Evolutionary conservation across 1,139 yeast species (phyloP).

Genomic region (Pichia sp.): DNA sequence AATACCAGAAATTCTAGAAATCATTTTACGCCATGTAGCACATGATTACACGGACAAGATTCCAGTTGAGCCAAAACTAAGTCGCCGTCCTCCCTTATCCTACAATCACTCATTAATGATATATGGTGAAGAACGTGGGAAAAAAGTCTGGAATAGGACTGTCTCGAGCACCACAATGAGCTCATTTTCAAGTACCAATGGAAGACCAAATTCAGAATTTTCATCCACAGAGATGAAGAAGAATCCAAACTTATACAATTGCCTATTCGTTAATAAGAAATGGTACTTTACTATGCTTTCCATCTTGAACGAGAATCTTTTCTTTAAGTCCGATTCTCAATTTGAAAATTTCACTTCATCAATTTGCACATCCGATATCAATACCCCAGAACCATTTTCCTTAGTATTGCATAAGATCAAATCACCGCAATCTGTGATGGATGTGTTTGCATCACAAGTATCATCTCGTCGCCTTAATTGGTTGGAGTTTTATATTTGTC

Average conservation of each 20-base stretch:
- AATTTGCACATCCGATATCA: slow-evolving; percentile 1
- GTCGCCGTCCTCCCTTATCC: slow-evolving; percentile 64
- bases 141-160: slow-evolving; percentile 42
- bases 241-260: slow-evolving; percentile 42
- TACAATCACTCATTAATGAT: slow-evolving; percentile 54
- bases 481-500: slow-evolving; percentile 84
- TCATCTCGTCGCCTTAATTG: slow-evolving; percentile 50
- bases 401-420: slow-evolving; percentile 50
- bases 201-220: background rate
- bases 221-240: slow-evolving; percentile 1
- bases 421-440: slow-evolving; percentile 42
- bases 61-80: slow-evolving; percentile 57
- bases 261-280: slow-evolving; percentile 62
- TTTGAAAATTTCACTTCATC: slow-evolving; percentile 31
- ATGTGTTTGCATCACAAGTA: slow-evolving; percentile 35
- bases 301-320: slow-evolving; percentile 51
- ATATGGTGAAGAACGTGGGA: slow-evolving; percentile 54
- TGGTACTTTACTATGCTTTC: slow-evolving; percentile 59
- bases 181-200: slow-evolving; percentile 5
- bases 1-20: slow-evolving; percentile 71
- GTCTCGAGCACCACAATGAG: slow-evolving; percentile 16
- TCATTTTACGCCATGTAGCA: slow-evolving; percentile 59
- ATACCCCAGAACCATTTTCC: slow-evolving; percentile 27
- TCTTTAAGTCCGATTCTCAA: slow-evolving; percentile 46
- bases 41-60: slow-evolving; percentile 39